A percentile compares a stretch with the other conserved stretches of the same genome.
These are phyloP conservation scores for Oryza punctata DNA, from an alignment of 176 grass and related monocot species.

Conservation along the genomic window DNA sequence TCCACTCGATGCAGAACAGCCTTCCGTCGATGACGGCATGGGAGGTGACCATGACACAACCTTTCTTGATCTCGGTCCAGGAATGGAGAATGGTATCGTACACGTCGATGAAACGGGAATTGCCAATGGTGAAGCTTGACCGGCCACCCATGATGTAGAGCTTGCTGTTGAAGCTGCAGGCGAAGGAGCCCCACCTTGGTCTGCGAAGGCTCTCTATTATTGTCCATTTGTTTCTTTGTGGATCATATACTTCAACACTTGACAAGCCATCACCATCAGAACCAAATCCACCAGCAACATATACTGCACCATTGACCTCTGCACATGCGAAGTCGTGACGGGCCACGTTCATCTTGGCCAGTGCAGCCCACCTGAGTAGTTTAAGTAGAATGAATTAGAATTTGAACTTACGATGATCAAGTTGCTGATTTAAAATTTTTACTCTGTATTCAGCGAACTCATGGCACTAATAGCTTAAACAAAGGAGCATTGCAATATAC, in stretches of 20 bases:
- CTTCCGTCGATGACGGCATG: constrained; percentile 40
- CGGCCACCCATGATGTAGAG: constrained; percentile 75
- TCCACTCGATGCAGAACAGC: constrained; percentile 79
- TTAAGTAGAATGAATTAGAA: constrained; percentile 8
- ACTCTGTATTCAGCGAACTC: not conserved
- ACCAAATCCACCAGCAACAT: constrained; percentile 67
- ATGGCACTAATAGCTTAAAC: not conserved
- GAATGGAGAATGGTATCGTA: constrained; percentile 37
- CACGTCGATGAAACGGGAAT: constrained; percentile 54
- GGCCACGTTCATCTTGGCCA: constrained; percentile 74
- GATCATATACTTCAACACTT: constrained; percentile 69
- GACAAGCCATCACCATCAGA: constrained; percentile 42
- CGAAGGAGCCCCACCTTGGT: constrained; percentile 77
- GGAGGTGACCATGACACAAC: constrained; percentile 83
- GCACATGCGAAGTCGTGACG: constrained; percentile 68
- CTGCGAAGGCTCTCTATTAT: constrained; percentile 54
- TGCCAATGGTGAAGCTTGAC: constrained; percentile 82
- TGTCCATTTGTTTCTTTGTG: constrained; percentile 53
- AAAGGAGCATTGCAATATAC: not conserved
- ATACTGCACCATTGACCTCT: constrained; percentile 56
- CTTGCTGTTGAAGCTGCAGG: constrained; percentile 33
- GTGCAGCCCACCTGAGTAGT: constrained; percentile 52
- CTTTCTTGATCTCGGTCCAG: constrained; percentile 73
- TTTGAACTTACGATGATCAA: not conserved
- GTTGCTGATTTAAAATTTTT: not conserved